These are phyloP conservation scores for Cryptococcus wingfieldii DNA, from an alignment of 1,284 basidiomycete species.

Conservation along the genomic window DNA sequence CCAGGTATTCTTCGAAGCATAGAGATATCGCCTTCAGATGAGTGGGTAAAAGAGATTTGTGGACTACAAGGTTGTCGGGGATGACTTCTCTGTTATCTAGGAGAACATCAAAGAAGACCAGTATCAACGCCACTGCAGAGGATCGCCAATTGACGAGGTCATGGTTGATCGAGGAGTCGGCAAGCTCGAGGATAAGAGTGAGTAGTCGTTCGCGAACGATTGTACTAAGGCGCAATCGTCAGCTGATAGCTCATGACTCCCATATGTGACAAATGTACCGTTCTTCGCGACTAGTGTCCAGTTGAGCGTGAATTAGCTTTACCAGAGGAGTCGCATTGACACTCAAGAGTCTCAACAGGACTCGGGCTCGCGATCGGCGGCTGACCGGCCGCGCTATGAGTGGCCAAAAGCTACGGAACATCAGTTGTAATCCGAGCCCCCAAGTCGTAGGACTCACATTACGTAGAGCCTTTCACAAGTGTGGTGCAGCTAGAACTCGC, in stretches of 20 bases:
- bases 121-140: slow-evolving; percentile 24
- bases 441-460: slow-evolving; percentile 8
- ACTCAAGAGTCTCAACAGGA: slow-evolving; percentile 34
- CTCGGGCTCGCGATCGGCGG: slow-evolving; percentile 19
- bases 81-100: slow-evolving; percentile 19
- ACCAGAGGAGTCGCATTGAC: slow-evolving; percentile 30
- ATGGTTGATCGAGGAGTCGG: slow-evolving; percentile 23
- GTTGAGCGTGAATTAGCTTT: slow-evolving; percentile 14
- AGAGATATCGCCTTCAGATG: slow-evolving; percentile 30
- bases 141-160: slow-evolving; percentile 24
- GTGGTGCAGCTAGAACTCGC: slow-evolving; percentile 7
- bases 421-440: background rate
- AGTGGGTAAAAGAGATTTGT: slow-evolving; percentile 22
- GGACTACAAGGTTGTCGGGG: slow-evolving; percentile 27
- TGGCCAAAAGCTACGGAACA: slow-evolving; percentile 27
- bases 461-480: slow-evolving; percentile 10
- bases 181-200: slow-evolving; percentile 31
- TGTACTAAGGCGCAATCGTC: background rate
- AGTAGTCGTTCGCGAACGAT: slow-evolving; percentile 30
- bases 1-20: slow-evolving; percentile 38
- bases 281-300: slow-evolving; percentile 7
- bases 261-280: slow-evolving; percentile 9
- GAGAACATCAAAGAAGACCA: slow-evolving; percentile 28
- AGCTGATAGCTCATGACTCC: no score
- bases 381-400: slow-evolving; percentile 23